phyloP scores from a whole-genome alignment of 2,329 filamentous ascomycete genomes.

The Pseudogymnoascus sp. region DNA sequence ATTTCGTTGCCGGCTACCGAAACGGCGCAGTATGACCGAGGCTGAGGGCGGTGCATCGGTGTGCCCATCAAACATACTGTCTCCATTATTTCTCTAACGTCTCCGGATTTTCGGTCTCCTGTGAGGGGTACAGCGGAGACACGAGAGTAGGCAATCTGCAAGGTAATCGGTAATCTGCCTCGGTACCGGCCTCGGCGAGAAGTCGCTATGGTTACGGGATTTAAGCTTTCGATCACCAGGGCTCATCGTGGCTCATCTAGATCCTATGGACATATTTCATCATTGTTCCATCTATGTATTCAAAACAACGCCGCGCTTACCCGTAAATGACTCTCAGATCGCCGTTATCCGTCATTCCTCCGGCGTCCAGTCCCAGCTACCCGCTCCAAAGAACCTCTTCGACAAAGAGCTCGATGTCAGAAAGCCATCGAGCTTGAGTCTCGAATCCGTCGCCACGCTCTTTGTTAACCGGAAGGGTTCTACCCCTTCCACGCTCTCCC shows the following conservation, averaged over 20 bases:
- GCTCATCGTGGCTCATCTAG: not conserved
- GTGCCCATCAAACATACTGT: not conserved
- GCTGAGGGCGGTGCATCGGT: not conserved
- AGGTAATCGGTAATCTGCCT: not conserved
- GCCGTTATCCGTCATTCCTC: constrained; percentile 10
- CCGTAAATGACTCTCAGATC: not conserved
- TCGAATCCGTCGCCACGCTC: constrained; percentile 41
- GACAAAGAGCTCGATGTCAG: constrained; percentile 43
- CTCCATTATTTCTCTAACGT: not conserved
- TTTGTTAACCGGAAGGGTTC: constrained; percentile 37
- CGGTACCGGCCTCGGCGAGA: not conserved
- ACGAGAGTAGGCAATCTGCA: not conserved
- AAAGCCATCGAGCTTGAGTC: constrained; percentile 39
- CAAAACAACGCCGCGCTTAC: not conserved
- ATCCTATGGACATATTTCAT: not conserved
- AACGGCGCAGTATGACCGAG: not conserved
- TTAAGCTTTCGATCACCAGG: not conserved
- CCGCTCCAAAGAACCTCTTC: constrained; percentile 45
- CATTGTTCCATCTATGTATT: not conserved
- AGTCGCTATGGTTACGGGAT: not conserved
- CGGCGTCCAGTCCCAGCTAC: constrained; percentile 48
- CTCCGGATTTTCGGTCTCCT: not conserved
- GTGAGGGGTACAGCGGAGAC: not conserved
- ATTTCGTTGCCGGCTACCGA: not conserved
- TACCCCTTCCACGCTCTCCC: constrained; percentile 25